Evolutionary conservation across 2,329 filamentous ascomycete genomes (phyloP).

Genomic region (Lithohypha guttulata): DNA sequence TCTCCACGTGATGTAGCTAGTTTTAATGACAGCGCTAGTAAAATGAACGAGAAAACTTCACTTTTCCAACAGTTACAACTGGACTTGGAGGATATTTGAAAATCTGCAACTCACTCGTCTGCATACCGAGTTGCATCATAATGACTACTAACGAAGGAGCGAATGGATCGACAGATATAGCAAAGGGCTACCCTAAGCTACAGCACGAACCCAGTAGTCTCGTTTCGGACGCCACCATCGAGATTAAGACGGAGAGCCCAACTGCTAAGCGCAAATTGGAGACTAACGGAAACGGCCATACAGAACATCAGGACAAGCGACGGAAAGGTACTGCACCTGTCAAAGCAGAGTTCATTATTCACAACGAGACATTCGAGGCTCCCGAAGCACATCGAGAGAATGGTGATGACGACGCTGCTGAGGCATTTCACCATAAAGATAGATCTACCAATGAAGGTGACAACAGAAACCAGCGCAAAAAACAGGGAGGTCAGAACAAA

Average conservation of each 20-base stretch:
- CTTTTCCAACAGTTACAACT: too few species aligned
- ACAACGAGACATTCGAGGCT: conserved; percentile 16
- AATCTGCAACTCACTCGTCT: too few species aligned
- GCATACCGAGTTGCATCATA: too few species aligned
- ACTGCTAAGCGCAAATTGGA: conserved; percentile 52
- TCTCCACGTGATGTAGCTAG: too few species aligned
- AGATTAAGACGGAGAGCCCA: conserved; percentile 32
- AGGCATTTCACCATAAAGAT: conserved; percentile 41
- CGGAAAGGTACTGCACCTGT: conserved; percentile 55
- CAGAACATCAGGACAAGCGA: conserved; percentile 26
- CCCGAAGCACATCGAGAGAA: conserved; percentile 24
- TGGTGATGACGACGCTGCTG: conserved; percentile 48
- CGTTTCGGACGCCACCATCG: conserved; percentile 1
- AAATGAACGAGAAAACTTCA: too few species aligned
- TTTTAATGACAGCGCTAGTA: too few species aligned
- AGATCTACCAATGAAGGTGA: conserved; percentile 29
- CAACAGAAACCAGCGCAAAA: conserved; percentile 46
- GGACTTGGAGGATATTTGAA: too few species aligned
- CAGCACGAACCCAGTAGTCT: conserved; percentile 7
- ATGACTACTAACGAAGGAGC: too few species aligned
- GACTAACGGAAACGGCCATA: conserved; percentile 19
- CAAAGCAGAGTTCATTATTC: conserved; percentile 55
- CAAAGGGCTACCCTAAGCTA: too few species aligned
- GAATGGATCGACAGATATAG: too few species aligned
- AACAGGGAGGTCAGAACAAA: conserved; percentile 68